phyloP scores from a whole-genome alignment of 1,139 yeast genomes.

The Zygoascus meyerae region DNA sequence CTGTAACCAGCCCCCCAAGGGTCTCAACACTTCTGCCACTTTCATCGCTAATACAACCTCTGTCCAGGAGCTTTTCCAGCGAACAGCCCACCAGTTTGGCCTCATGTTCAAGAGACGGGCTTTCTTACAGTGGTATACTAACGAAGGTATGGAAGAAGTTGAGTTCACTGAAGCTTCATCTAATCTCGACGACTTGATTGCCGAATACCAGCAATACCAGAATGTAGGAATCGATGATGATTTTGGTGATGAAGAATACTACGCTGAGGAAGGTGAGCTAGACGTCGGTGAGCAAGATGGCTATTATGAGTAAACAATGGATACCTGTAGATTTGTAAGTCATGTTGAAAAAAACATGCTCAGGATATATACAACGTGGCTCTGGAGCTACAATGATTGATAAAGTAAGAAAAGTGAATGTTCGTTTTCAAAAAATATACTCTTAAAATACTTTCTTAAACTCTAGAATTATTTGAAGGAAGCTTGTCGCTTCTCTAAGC shows the following conservation, averaged over 20 bases:
- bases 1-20: constrained; percentile 41
- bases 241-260: constrained; percentile 25
- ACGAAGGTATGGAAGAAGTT: constrained; percentile 44
- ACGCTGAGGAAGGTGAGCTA: constrained; percentile 15
- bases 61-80: constrained; percentile 40
- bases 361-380: too few species aligned
- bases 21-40: constrained; percentile 39
- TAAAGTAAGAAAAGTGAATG: too few species aligned
- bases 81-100: constrained; percentile 38
- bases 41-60: constrained; percentile 43
- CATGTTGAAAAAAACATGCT: too few species aligned
- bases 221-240: constrained; percentile 38
- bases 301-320: constrained; percentile 1
- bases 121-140: constrained; percentile 43
- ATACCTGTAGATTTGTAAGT: background rate
- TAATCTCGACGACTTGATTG: constrained; percentile 39
- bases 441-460: too few species aligned
- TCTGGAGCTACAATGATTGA: too few species aligned
- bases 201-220: constrained; percentile 43
- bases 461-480: too few species aligned
- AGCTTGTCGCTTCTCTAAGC: constrained; percentile 9
- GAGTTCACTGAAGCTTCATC: constrained; percentile 44
- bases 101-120: constrained; percentile 43
- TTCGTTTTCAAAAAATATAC: too few species aligned
- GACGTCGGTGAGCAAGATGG: constrained; percentile 3